Conservation (phyloP, 805 yeast species). For the Lipomyces orientalis region DNA sequence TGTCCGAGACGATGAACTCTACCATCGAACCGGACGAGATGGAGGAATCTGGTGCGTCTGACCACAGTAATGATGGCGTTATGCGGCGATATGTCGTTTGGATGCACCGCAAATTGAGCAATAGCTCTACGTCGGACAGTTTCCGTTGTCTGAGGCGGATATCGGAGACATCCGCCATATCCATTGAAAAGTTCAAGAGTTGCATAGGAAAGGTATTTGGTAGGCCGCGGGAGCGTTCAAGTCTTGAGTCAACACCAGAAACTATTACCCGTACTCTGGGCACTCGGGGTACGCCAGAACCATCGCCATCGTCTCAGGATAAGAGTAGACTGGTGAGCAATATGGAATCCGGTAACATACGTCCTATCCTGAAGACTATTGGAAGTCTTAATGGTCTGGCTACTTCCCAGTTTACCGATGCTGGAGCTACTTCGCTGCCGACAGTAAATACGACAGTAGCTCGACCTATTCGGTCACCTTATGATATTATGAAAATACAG, state of each 20-base stretch:
- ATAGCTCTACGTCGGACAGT: background rate
- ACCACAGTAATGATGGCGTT: background rate
- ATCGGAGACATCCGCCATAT: slow-evolving; percentile 1
- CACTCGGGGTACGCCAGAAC: background rate
- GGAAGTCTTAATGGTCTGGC: background rate
- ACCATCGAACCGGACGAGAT: background rate
- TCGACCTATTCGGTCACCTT: slow-evolving; percentile 19
- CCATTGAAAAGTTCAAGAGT: slow-evolving; percentile 2
- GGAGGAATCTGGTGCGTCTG: background rate
- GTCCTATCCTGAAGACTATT: background rate
- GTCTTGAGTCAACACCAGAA: background rate
- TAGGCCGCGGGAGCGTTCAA: background rate
- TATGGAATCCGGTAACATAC: background rate
- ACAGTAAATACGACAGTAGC: background rate
- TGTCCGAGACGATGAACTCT: background rate
- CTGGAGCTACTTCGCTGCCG: background rate
- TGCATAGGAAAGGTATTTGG: slow-evolving; percentile 7
- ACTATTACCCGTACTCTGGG: background rate
- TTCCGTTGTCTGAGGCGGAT: background rate
- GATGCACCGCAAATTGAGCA: background rate
- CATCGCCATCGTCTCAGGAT: background rate
- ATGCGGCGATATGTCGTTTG: background rate
- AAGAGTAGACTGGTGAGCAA: background rate
- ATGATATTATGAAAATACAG: slow-evolving; percentile 28
- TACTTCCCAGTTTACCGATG: background rate